Evolutionary conservation across 1,139 yeast species (phyloP), one percentile per base, ranked within the genome.

Genomic region (Arxiozyma telluris): DNA sequence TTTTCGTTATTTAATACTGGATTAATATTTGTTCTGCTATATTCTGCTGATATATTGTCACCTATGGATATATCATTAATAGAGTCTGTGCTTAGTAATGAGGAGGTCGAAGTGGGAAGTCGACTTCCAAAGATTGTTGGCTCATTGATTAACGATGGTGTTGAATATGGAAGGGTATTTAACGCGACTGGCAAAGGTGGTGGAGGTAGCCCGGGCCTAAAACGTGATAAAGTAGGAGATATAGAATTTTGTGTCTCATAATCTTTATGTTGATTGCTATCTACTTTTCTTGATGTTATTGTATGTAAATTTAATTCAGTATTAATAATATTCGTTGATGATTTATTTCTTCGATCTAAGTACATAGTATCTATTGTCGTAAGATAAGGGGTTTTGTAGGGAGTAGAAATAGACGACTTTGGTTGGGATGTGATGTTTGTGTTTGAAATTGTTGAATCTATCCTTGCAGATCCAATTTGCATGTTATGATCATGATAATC

Each of bases 121-220:
- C 34, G 22, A 30, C 25, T 30, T 30, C 47, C 41, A 20, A 45
- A 45, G 12, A 45, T 45, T 30, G 47, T 30, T 18, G 47, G 47
- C 18, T 21, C 21, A 20, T 22, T 22, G 15, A 45, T 30, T 30
- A 22, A 20, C 1, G 47, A 45, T n/a, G 47, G 27, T 27, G 47
- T 9, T 18, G 47, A 44, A n/a, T 44, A 15, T 25, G 47, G 41
- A 45, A 30, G 47, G 30, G 34, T 44, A 21, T 41, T 30, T 23
- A 52, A 30, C 12, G 51, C 46, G 3, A 41, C n/a, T 7, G 57
- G 55, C 27, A 55, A 44, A 12, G 58, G 54, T 18, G 57, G 58
- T 22, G 57, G 57, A 27, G 58, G 54, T 34, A 15, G 39, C 11
- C 30, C 7, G 4, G 39, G 39, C n/a, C 9, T 12, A 34, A 15